phyloP scores from a whole-genome alignment of 305 asterid genomes.

The Coffea humblotiana region DNA sequence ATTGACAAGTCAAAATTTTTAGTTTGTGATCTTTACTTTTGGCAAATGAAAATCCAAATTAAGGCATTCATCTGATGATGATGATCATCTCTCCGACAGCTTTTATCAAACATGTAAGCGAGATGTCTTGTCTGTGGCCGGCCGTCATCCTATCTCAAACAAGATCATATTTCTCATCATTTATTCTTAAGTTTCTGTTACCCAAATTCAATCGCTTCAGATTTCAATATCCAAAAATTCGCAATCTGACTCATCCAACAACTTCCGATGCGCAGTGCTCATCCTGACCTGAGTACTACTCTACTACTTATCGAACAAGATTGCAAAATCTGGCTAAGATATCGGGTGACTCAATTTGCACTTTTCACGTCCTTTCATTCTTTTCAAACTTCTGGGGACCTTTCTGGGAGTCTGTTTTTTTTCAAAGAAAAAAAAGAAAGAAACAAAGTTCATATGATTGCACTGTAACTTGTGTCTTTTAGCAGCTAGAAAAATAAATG shows the following conservation, averaged over 20 bases:
- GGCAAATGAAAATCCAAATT: not conserved
- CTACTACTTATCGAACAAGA: not conserved
- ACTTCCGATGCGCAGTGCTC: not conserved
- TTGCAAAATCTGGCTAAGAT: not conserved
- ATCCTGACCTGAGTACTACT: not conserved
- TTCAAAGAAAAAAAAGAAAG: too few relatives aligned
- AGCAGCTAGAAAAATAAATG: not conserved
- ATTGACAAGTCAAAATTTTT: not conserved
- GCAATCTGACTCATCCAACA: not conserved
- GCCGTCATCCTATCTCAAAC: not conserved
- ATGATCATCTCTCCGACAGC: conserved; percentile 1
- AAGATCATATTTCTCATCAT: conserved; percentile 26
- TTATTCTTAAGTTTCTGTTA: conserved; percentile 30
- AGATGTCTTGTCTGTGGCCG: conserved; percentile 23
- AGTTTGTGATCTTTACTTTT: not conserved
- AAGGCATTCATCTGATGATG: not conserved
- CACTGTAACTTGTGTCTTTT: not conserved
- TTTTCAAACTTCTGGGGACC: not conserved
- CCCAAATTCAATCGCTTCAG: conserved; percentile 10
- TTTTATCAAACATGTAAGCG: conserved; percentile 19
- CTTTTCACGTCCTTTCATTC: not conserved
- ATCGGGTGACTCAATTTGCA: not conserved
- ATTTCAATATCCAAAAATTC: not conserved
- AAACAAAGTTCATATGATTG: not conserved
- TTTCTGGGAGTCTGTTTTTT: not conserved